Conservation (phyloP, 306 rosid species). For the Biancaea sappan region DNA sequence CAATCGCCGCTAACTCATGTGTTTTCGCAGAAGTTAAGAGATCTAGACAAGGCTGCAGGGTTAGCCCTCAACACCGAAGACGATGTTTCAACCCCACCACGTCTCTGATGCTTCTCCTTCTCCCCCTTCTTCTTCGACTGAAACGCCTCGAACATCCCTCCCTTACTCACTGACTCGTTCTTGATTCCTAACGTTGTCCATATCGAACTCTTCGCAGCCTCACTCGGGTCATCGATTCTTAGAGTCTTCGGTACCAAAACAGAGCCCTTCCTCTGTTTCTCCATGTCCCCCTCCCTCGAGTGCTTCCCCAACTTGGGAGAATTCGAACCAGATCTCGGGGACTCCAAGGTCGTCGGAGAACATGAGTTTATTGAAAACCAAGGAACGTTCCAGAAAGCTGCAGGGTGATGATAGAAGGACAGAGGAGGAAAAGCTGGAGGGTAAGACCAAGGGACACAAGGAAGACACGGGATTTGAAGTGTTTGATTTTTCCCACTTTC, state of each 20-base stretch:
- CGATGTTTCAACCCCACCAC: constrained; percentile 40
- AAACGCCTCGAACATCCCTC: constrained; percentile 70
- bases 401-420: constrained; percentile 73
- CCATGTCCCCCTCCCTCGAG: constrained; percentile 56
- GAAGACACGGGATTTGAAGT: constrained; percentile 58
- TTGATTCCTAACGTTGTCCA: constrained; percentile 88
- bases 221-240: constrained; percentile 80
- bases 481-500: constrained; percentile 48
- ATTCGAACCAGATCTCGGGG: constrained; percentile 36
- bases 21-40: constrained; percentile 73
- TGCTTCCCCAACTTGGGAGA: constrained; percentile 66
- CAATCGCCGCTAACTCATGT: constrained; percentile 30
- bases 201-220: constrained; percentile 92
- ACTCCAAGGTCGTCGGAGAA: constrained; percentile 36
- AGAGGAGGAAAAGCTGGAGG: constrained; percentile 71
- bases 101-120: constrained; percentile 33
- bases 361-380: constrained; percentile 53
- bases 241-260: constrained; percentile 84
- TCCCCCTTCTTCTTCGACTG: constrained; percentile 53
- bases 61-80: constrained; percentile 70
- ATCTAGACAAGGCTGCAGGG: constrained; percentile 94
- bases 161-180: constrained; percentile 56
- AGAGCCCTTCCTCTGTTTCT: constrained; percentile 55
- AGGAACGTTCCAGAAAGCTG: constrained; percentile 65
- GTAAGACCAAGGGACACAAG: constrained; percentile 80